These are phyloP conservation scores for Gardenia jasminoides DNA, from an alignment of 257 asterid species.

Conservation along the genomic window DNA sequence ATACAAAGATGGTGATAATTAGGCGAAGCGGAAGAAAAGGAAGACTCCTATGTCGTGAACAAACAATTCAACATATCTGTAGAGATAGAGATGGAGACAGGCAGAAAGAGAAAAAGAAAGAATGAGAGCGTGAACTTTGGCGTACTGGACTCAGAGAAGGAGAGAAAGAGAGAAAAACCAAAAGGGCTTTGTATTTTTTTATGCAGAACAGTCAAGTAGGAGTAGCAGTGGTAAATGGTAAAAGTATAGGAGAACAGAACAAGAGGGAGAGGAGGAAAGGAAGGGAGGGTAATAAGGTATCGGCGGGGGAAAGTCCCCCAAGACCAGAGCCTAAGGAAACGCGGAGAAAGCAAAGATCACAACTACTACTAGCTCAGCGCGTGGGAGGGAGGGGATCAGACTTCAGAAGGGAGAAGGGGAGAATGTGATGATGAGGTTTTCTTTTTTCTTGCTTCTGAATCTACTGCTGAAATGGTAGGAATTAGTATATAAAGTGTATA, in stretches of 20 bases:
- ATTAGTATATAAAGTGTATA: not conserved
- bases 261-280: not conserved
- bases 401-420: no score
- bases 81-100: not conserved
- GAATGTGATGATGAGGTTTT: slow-evolving; percentile 10
- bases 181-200: not conserved
- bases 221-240: not conserved
- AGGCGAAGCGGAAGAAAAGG: slow-evolving; percentile 55
- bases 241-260: no score
- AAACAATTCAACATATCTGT: not conserved
- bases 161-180: no score
- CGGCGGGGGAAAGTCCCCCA: slow-evolving; percentile 78
- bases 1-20: slow-evolving; percentile 78
- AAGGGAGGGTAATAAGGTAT: slow-evolving; percentile 18
- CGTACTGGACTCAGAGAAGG: not conserved
- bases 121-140: no score
- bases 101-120: no score
- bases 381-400: not conserved
- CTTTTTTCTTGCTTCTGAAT: not conserved
- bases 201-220: not conserved
- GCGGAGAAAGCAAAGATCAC: slow-evolving; percentile 54
- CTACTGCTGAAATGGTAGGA: not conserved
- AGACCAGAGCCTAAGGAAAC: slow-evolving; percentile 80
- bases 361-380: slow-evolving; percentile 14
- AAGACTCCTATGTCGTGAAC: slow-evolving; percentile 42